These are phyloP conservation scores for Botrytis hyacinthi DNA, from an alignment of 2,329 filamentous ascomycete species.

Conservation along the genomic window DNA sequence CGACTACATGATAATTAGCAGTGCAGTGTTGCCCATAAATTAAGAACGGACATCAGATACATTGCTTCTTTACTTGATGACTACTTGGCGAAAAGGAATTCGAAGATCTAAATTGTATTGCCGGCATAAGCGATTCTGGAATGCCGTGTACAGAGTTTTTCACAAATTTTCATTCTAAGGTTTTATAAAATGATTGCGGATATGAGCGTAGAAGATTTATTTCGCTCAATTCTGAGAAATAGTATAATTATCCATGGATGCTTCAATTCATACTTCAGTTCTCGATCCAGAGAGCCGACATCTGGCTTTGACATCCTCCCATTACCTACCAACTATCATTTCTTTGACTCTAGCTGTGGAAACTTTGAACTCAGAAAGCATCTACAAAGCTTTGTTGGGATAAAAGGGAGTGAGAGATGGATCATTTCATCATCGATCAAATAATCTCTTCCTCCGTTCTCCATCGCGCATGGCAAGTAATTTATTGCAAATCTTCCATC, in stretches of 20 bases:
- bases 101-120: accelerated
- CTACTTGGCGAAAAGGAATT: not conserved
- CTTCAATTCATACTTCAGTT: not conserved
- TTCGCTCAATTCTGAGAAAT: accelerated
- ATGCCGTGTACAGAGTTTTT: accelerated
- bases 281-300: not conserved
- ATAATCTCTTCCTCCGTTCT: not conserved
- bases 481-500: not conserved
- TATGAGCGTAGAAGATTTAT: not conserved
- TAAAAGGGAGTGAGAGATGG: not conserved
- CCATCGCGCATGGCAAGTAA: not conserved
- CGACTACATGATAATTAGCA: not conserved
- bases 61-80: accelerated
- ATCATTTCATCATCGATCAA: not conserved
- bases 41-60: not conserved
- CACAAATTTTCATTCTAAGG: not conserved
- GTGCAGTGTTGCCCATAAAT: accelerated
- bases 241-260: not conserved
- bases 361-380: not conserved
- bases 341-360: not conserved
- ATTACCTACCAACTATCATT: not conserved
- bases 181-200: not conserved
- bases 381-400: too few relatives aligned
- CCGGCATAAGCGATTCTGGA: not conserved
- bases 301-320: not conserved